These are phyloP conservation scores for Claviceps capensis DNA, from an alignment of 2,329 filamentous ascomycete species.

Conservation along the genomic window DNA sequence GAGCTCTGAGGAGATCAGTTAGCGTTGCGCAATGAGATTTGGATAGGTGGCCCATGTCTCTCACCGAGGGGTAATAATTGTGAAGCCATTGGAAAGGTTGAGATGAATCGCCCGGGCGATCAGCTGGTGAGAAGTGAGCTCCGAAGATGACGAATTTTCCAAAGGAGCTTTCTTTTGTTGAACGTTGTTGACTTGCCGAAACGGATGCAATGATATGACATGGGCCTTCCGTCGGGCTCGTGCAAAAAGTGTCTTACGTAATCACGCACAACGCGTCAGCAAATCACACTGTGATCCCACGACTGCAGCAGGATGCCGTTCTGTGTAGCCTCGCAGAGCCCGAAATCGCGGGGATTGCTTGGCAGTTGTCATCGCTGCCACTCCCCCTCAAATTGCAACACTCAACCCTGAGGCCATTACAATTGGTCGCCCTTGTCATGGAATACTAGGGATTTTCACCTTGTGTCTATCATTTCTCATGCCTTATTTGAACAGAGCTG, in stretches of 20 bases:
- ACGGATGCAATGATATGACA: neutral
- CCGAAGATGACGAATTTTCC: neutral
- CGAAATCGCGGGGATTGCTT: too few species aligned
- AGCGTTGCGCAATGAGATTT: neutral
- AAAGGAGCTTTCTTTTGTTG: neutral
- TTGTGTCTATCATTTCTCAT: slow-evolving; percentile 8
- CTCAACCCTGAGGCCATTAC: slow-evolving; percentile 9
- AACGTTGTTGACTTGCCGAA: neutral
- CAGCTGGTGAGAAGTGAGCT: neutral
- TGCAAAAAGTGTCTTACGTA: slow-evolving; percentile 1
- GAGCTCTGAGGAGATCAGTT: slow-evolving; percentile 50
- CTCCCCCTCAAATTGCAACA: neutral
- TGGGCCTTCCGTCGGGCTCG: neutral
- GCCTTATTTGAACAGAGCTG: slow-evolving; percentile 7
- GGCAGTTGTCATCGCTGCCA: slow-evolving; percentile 1
- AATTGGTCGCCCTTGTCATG: slow-evolving; percentile 7
- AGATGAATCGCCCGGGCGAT: neutral
- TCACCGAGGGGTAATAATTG: slow-evolving; percentile 60
- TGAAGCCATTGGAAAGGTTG: slow-evolving; percentile 44
- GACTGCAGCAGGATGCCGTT: too few species aligned
- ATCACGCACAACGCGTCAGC: neutral
- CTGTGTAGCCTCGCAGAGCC: too few species aligned
- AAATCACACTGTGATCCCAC: too few species aligned
- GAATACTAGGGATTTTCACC: neutral
- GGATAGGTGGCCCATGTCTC: slow-evolving; percentile 6